phyloP scores from a whole-genome alignment of 345 rosid genomes.

The Carallia brachiata region DNA sequence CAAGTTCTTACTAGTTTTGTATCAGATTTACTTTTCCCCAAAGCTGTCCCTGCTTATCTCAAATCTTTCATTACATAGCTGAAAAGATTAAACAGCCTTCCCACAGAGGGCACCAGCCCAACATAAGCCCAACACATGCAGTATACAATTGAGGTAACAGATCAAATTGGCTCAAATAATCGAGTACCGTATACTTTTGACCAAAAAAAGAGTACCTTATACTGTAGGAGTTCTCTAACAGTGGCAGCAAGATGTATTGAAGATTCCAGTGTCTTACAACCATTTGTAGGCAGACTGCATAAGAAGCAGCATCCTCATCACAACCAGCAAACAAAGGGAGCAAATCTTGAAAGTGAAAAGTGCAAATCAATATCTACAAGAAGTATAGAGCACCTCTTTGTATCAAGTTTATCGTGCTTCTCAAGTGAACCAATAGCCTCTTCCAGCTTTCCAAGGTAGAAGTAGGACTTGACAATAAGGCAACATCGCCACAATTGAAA shows the following conservation, averaged over 20 bases:
- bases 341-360: neutral
- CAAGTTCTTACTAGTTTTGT: neutral
- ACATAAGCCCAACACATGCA: neutral
- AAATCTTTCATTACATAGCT: no score
- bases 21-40: neutral
- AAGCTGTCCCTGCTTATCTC: no score
- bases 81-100: no score
- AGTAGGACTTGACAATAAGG: conserved; percentile 67
- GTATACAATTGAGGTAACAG: neutral
- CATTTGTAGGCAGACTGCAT: conserved; percentile 32
- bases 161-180: neutral
- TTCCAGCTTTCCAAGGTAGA: conserved; percentile 85
- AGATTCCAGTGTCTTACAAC: conserved; percentile 48
- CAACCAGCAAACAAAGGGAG: neutral
- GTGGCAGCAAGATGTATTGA: conserved; percentile 58
- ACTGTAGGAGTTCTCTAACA: conserved; percentile 62
- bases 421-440: conserved; percentile 72
- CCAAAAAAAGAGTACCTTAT: conserved; percentile 53
- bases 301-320: conserved; percentile 19
- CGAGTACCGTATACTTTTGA: conserved; percentile 56
- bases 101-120: no score
- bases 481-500: conserved; percentile 66
- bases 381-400: conserved; percentile 38
- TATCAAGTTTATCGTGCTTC: conserved; percentile 48
- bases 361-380: conserved; percentile 4